Conservation (phyloP, 306 rosid species). For the Cucurbita moschata region DNA sequence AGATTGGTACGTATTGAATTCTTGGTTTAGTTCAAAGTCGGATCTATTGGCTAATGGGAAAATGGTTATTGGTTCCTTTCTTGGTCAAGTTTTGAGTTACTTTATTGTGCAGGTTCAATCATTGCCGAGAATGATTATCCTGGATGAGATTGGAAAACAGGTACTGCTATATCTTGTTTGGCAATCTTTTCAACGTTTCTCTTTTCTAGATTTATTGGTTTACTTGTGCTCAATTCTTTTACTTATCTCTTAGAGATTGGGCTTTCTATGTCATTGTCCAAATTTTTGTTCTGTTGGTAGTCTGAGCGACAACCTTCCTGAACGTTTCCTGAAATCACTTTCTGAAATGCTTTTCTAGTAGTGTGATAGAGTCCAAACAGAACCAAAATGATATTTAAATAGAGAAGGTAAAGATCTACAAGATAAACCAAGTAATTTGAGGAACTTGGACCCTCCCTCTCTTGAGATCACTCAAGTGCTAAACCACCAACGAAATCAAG, state of each 20-base stretch:
- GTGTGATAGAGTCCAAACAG: no score
- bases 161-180: slow-evolving; percentile 13
- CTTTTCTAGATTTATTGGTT: not conserved
- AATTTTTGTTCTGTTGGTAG: not conserved
- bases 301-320: not conserved
- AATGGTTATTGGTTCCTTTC: not conserved
- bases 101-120: slow-evolving; percentile 64
- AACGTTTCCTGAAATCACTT: not conserved
- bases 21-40: not conserved
- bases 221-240: not conserved
- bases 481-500: no score
- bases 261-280: not conserved
- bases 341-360: not conserved
- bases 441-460: no score
- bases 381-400: no score
- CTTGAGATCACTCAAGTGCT: no score
- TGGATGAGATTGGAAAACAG: slow-evolving; percentile 97
- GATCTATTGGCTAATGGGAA: not conserved
- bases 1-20: slow-evolving; percentile 51
- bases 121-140: slow-evolving; percentile 93
- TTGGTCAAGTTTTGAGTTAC: not conserved
- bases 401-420: no score
- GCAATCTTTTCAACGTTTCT: not conserved
- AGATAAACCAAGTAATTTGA: no score
- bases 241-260: not conserved